Percentiles rank a stretch among this genome's conserved stretches.
These are phyloP conservation scores for Ceratobasidium papillatum DNA, from an alignment of 1,284 basidiomycete genomes.

Conservation along the genomic window DNA sequence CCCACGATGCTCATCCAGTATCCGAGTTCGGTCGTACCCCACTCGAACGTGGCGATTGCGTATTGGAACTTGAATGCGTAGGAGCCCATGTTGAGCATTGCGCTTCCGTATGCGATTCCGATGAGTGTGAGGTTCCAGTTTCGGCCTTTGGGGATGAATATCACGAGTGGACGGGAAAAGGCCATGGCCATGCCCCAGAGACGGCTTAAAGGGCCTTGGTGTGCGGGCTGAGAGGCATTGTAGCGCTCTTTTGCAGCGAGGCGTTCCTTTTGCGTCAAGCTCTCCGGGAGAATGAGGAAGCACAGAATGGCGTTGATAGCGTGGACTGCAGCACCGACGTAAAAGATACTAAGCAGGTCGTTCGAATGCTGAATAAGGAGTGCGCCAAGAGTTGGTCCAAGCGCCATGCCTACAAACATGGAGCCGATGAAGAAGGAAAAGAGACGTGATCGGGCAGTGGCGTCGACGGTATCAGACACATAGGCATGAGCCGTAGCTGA, in stretches of 20 bases:
- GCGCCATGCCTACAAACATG: constrained; percentile 69
- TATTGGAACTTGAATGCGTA: constrained; percentile 75
- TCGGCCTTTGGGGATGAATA: constrained; percentile 67
- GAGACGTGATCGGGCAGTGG: constrained; percentile 64
- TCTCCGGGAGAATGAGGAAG: constrained; percentile 77
- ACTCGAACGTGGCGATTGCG: constrained; percentile 69
- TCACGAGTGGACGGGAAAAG: constrained; percentile 70
- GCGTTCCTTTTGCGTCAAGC: constrained; percentile 58
- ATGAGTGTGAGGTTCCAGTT: constrained; percentile 77
- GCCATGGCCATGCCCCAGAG: constrained; percentile 36
- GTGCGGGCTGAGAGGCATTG: constrained; percentile 40
- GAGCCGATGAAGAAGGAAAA: constrained; percentile 72
- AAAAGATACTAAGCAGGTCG: constrained; percentile 74
- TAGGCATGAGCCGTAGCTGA: constrained; percentile 68
- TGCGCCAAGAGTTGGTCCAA: constrained; percentile 78
- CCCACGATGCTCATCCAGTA: constrained; percentile 76
- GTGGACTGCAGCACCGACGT: constrained; percentile 63
- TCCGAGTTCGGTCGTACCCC: constrained; percentile 76
- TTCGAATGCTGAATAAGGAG: constrained; percentile 69
- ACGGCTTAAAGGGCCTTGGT: constrained; percentile 34
- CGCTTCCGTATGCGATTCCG: constrained; percentile 65
- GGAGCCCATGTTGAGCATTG: constrained; percentile 59
- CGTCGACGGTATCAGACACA: constrained; percentile 65
- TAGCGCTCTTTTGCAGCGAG: constrained; percentile 46
- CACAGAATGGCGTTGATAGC: constrained; percentile 61